Evolutionary conservation across 768 basidiomycete genomes (phyloP).

Genomic region (Agaricus blazei): DNA sequence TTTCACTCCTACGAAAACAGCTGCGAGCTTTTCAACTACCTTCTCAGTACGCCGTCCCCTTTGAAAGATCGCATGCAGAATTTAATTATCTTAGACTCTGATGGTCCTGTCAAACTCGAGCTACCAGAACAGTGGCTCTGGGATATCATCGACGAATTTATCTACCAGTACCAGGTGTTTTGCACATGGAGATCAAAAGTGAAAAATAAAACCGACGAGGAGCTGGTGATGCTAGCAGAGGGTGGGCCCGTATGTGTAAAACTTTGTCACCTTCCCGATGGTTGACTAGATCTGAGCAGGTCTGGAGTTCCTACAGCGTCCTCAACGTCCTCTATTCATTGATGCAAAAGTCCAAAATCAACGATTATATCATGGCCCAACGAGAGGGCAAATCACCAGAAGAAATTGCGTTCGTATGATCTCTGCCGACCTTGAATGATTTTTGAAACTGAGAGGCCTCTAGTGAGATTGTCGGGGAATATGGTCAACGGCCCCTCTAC

Average conservation of each 20-base stretch:
- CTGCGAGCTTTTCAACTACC: conserved; percentile 97
- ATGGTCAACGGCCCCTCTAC: conserved; percentile 85
- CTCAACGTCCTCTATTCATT: conserved; percentile 97
- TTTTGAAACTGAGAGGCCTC: not conserved
- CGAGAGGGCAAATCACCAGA: conserved; percentile 76
- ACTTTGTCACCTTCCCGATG: not conserved
- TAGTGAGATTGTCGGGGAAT: conserved; percentile 87
- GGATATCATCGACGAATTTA: conserved; percentile 97
- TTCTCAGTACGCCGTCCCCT: conserved; percentile 63
- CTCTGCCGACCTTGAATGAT: not conserved
- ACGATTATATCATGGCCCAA: conserved; percentile 85
- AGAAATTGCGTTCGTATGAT: conserved; percentile 70
- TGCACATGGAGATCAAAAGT: conserved; percentile 86
- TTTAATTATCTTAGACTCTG: conserved; percentile 59
- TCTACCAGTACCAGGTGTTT: conserved; percentile 98
- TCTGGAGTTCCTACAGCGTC: conserved; percentile 98
- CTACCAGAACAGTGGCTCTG: conserved; percentile 98
- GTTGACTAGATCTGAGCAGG: conserved; percentile 33
- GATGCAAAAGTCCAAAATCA: conserved; percentile 95
- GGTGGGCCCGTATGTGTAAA: conserved; percentile 50
- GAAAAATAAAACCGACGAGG: conserved; percentile 85
- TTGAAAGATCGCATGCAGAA: not conserved
- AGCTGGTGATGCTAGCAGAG: conserved; percentile 76
- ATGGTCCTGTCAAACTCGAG: conserved; percentile 88
- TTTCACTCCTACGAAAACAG: conserved; percentile 98